Evolutionary conservation across 2,329 filamentous ascomycete genomes (phyloP).

Genomic region (Aspergillus versicolor): DNA sequence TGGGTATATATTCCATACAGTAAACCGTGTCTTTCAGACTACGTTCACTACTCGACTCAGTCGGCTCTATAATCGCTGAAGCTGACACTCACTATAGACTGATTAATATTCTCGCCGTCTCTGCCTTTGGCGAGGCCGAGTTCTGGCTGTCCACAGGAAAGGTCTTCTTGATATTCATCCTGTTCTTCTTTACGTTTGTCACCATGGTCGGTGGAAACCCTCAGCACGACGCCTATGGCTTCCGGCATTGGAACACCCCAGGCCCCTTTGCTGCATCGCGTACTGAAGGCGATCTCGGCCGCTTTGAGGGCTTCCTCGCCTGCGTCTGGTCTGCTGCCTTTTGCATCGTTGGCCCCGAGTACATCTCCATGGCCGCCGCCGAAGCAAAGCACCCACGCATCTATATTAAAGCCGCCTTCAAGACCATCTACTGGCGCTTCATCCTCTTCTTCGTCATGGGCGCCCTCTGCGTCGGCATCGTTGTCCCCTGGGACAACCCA

Average conservation of each 20-base stretch:
- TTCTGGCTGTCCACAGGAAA: constrained; percentile 41
- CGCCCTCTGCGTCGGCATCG: constrained; percentile 65
- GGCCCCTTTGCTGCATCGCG: constrained; percentile 48
- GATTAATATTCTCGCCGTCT: constrained; percentile 9
- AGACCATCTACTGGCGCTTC: constrained; percentile 71
- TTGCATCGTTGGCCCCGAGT: constrained; percentile 62
- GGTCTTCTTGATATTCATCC: constrained; percentile 63
- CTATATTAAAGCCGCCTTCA: constrained; percentile 69
- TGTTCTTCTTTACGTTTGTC: constrained; percentile 71
- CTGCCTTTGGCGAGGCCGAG: constrained; percentile 12
- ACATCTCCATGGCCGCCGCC: constrained; percentile 58
- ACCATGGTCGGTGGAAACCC: constrained; percentile 78
- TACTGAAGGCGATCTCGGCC: constrained; percentile 59
- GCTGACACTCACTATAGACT: neutral
- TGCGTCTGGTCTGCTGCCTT: constrained; percentile 68
- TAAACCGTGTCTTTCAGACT: neutral
- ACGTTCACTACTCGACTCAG: constrained; percentile 23
- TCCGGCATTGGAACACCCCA: constrained; percentile 53
- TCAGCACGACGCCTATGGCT: constrained; percentile 64
- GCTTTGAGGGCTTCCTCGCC: constrained; percentile 53
- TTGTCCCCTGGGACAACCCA: constrained; percentile 64
- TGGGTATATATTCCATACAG: neutral
- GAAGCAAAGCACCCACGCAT: constrained; percentile 66
- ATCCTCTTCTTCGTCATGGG: constrained; percentile 71
- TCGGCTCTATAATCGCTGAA: neutral